Conservation (phyloP, 2,329 filamentous ascomycete species). For the Nemania sp. region DNA sequence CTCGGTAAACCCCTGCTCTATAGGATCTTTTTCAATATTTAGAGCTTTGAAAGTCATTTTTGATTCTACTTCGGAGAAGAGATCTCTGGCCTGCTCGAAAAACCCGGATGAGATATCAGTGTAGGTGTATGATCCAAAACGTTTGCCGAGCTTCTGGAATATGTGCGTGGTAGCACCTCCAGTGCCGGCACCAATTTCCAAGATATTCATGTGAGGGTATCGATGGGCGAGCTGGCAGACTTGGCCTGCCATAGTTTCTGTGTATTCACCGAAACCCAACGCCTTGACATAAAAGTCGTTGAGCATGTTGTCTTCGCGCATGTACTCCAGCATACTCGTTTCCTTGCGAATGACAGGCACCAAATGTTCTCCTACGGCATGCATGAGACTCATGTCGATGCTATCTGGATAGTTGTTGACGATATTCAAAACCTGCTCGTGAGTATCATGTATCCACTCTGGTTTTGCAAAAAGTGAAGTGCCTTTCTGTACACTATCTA, state of each 20-base stretch:
- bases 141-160: not conserved
- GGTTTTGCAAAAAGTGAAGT: not conserved
- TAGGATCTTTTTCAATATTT: constrained; percentile 15
- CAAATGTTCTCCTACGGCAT: not conserved
- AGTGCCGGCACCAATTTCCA: constrained; percentile 1
- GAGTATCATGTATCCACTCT: not conserved
- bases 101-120: constrained; percentile 4
- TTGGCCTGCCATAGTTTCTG: not conserved
- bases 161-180: not conserved
- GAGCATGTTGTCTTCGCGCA: not conserved
- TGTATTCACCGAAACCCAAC: not conserved
- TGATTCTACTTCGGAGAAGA: constrained; percentile 22
- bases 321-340: not conserved
- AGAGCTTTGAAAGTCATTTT: constrained; percentile 35
- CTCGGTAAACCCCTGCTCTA: constrained; percentile 4
- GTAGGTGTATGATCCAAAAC: constrained; percentile 39
- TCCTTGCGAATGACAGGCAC: not conserved
- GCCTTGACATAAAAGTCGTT: not conserved
- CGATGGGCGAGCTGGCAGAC: not conserved
- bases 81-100: not conserved
- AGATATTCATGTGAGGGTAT: not conserved
- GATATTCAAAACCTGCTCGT: not conserved
- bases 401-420: not conserved
- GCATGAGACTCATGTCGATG: not conserved
- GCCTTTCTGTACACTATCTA: not conserved